Percentiles rank a stretch among this genome's conserved stretches.
Evolutionary conservation across 176 grass and related monocot species (phyloP).

Genomic region (Oryza longistaminata): DNA sequence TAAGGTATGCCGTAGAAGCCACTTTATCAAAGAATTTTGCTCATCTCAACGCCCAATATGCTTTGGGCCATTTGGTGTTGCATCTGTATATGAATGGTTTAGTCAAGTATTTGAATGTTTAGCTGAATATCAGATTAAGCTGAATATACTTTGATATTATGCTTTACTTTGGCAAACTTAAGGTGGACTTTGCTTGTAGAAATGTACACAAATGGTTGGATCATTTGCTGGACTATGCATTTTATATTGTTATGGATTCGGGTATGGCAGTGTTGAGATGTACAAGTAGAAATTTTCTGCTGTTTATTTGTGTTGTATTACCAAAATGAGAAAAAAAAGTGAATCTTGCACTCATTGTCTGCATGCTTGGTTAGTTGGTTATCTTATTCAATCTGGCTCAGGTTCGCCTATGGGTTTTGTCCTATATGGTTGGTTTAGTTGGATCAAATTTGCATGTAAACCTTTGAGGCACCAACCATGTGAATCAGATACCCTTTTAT

Average conservation of each 20-base stretch:
- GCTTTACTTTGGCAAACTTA: conserved; percentile 1
- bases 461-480: background rate
- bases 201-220: background rate
- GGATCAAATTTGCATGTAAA: background rate
- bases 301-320: background rate
- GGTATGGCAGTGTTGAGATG: background rate
- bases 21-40: background rate
- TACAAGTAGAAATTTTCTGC: background rate
- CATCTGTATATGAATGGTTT: conserved; percentile 1
- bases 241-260: background rate
- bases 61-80: background rate
- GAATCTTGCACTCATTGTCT: background rate
- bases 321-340: background rate
- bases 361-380: background rate
- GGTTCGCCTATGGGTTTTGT: background rate
- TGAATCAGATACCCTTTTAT: background rate
- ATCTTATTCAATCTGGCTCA: background rate
- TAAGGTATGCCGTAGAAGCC: too few species aligned
- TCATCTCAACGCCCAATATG: background rate
- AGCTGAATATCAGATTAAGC: background rate
- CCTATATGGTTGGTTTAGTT: background rate
- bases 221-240: background rate
- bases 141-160: background rate
- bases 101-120: background rate
- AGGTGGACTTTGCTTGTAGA: background rate